These are phyloP conservation scores for Scheffersomyces ergatensis DNA, from an alignment of 805 yeast species.

Conservation along the genomic window DNA sequence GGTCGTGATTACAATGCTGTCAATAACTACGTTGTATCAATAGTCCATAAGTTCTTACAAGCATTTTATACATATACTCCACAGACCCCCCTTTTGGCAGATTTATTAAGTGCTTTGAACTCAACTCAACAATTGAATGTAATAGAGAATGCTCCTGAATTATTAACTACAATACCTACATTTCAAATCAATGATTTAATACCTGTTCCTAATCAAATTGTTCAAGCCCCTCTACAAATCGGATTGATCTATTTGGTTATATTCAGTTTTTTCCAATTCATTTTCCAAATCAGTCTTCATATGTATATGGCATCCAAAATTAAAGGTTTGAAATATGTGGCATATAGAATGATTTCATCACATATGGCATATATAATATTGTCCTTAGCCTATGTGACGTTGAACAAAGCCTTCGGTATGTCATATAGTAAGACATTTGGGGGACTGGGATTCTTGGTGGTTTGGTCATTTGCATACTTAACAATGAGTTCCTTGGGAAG, in stretches of 20 bases:
- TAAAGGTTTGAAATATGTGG: constrained; percentile 22
- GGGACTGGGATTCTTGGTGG: constrained; percentile 28
- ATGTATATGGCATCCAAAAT: constrained; percentile 22
- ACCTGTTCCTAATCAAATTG: constrained; percentile 21
- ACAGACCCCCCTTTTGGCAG: constrained; percentile 14
- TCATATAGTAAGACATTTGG: constrained; percentile 21
- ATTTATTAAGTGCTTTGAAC: constrained; percentile 11
- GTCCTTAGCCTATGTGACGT: constrained; percentile 24
- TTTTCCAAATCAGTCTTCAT: constrained; percentile 24
- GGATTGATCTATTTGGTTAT: constrained; percentile 30
- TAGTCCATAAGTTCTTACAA: constrained; percentile 13
- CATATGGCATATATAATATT: constrained; percentile 27
- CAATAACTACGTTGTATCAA: constrained; percentile 15
- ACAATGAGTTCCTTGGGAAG: constrained; percentile 30
- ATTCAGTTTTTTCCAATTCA: constrained; percentile 33
- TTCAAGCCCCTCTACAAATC: constrained; percentile 30
- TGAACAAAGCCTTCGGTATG: constrained; percentile 28
- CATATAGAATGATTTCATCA: constrained; percentile 21
- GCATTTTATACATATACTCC: constrained; percentile 15
- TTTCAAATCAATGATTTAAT: constrained; percentile 18
- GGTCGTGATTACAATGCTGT: constrained; percentile 33
- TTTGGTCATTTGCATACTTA: constrained; percentile 29
- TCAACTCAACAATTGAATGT: constrained; percentile 6
- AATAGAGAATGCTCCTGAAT: constrained; percentile 15
- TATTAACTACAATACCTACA: constrained; percentile 22